Evolutionary conservation across 2,329 filamentous ascomycete genomes (phyloP), one percentile per base, ranked within the genome.

Genomic region (Paecilomyces sp.): DNA sequence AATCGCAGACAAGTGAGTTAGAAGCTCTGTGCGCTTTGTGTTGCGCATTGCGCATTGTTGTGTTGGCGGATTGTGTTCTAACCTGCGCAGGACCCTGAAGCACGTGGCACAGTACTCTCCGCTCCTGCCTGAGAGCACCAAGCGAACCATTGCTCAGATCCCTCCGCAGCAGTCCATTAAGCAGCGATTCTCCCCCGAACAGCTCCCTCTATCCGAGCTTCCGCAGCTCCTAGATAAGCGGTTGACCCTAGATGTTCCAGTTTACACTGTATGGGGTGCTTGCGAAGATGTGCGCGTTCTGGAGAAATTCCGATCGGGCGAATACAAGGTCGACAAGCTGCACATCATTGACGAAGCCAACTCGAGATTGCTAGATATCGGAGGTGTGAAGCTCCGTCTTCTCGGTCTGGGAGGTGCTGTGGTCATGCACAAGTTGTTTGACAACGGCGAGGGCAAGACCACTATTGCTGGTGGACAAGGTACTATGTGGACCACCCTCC

Each of bases 351-450:
- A 99, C 67, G 94, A 99, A 81, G 92, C 94, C 57, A 93, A 93
- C 74, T 97, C 94, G 41, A 90, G 96, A 82, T 82, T 99, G 67
- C 83, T 99, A 60, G 94, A 99, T 77, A 83, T 97, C 62, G 94
- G 93, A 59, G 94, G 94, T 60, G 91, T 99, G 58, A 97, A 97
- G 83, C 86, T 99, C 65, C 90, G 94, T 70, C 84, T 99, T 56
- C 85, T 99, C 31, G 94, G 94, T 63, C 83, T 99, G 34, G 94
- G 94, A 65, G 94, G 94, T 69, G 94, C 94, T 6, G 93, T 99
- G 4, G 94, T 99, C 61, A 99, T 99, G 92, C 94, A 99, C 83
- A 99, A 99, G 83, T 85, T 99, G 18, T 99, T 99, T 71, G 94
- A 99, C 76, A 99, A 99, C 67, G 94, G 94, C 58, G 94, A 99